Conservation (phyloP, 805 yeast species). For the Ogataea methanolica region DNA sequence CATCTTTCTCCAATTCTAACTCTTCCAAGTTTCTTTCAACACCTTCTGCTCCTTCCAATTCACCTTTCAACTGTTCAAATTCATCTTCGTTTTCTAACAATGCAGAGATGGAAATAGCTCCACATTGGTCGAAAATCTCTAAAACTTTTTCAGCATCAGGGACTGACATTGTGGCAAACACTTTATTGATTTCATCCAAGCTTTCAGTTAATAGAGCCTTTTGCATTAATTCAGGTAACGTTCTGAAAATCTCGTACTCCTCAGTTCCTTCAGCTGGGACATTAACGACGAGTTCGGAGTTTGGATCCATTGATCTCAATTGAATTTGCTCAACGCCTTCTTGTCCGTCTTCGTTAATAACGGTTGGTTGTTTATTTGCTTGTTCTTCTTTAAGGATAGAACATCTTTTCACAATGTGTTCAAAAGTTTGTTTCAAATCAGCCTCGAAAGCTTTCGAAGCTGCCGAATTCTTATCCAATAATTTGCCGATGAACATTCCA, state of each 20-base stretch:
- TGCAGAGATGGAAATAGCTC: constrained; percentile 79
- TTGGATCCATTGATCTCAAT: constrained; percentile 81
- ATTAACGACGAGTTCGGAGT: constrained; percentile 64
- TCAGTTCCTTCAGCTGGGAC: constrained; percentile 58
- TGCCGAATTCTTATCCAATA: constrained; percentile 49
- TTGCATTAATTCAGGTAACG: constrained; percentile 60
- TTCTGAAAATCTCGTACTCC: constrained; percentile 50
- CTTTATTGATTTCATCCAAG: constrained; percentile 77
- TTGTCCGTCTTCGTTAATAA: constrained; percentile 34
- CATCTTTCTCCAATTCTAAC: constrained; percentile 12
- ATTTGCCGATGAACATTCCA: constrained; percentile 61
- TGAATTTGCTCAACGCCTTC: constrained; percentile 81
- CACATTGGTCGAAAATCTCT: constrained; percentile 71
- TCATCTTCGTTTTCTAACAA: constrained; percentile 69
- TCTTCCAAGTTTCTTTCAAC: constrained; percentile 12
- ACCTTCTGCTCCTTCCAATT: constrained; percentile 30
- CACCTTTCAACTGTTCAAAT: constrained; percentile 49
- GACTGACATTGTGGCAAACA: constrained; percentile 66
- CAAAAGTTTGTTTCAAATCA: constrained; percentile 69
- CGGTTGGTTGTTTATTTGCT: constrained; percentile 11
- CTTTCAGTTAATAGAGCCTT: constrained; percentile 67
- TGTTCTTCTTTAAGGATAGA: constrained; percentile 56
- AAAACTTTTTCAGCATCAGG: constrained; percentile 77
- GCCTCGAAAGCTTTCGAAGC: constrained; percentile 66
- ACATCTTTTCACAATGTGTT: constrained; percentile 75